phyloP scores from a whole-genome alignment of 495 filamentous ascomycete species.

The Penicillium maclennaniae region DNA sequence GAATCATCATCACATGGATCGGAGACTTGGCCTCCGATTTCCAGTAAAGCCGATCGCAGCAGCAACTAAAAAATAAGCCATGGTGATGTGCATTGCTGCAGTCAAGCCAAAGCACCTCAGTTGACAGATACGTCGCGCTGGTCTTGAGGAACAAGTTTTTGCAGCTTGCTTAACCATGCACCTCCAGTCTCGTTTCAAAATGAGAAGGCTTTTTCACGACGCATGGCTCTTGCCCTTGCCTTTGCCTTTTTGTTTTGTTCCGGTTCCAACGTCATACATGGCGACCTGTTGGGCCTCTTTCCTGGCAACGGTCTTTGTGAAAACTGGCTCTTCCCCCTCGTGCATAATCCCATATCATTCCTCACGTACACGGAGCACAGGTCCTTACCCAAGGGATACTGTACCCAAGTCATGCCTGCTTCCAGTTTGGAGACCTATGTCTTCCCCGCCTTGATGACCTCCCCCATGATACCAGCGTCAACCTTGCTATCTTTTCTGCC shows the following conservation, averaged over 20 bases:
- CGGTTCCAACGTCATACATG: slow-evolving; percentile 3
- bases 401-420: neutral
- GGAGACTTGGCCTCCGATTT: neutral
- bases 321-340: neutral
- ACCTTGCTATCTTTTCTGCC: slow-evolving; percentile 5
- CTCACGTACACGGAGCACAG: slow-evolving; percentile 1
- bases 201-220: neutral
- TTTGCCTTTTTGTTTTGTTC: neutral
- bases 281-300: neutral
- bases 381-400: neutral
- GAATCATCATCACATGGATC: neutral
- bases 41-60: neutral
- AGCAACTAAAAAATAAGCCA: neutral
- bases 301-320: neutral
- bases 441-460: slow-evolving; percentile 8
- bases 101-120: neutral
- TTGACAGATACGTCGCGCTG: neutral
- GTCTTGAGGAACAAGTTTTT: neutral
- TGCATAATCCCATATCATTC: neutral
- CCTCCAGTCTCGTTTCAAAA: slow-evolving; percentile 1
- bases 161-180: neutral
- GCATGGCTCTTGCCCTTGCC: neutral
- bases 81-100: neutral
- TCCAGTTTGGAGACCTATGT: neutral
- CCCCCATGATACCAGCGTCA: slow-evolving; percentile 19